Percentiles rank a stretch among this genome's conserved stretches.
phyloP scores from a whole-genome alignment of 2,329 filamentous ascomycete species.

The Fusarium sublunatum region DNA sequence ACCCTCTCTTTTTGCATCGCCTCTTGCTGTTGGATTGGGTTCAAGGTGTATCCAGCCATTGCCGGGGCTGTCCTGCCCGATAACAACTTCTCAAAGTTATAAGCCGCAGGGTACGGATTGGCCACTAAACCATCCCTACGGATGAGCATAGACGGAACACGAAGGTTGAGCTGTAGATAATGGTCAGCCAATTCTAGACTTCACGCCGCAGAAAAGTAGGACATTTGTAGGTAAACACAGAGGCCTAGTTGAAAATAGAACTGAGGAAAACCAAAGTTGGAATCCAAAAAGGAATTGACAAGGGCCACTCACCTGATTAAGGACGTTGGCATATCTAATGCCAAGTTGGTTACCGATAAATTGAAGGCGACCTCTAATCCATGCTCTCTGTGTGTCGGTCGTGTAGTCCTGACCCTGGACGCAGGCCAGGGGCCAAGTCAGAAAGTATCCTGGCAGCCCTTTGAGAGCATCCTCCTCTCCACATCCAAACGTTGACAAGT shows the following conservation, averaged over 20 bases:
- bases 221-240: constrained; percentile 5
- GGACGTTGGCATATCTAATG: constrained; percentile 67
- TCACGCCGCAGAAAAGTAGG: constrained; percentile 26
- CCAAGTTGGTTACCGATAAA: constrained; percentile 68
- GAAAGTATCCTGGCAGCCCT: constrained; percentile 67
- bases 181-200: constrained; percentile 19
- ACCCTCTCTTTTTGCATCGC: constrained; percentile 59
- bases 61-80: constrained; percentile 53
- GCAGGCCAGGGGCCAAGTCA: constrained; percentile 68
- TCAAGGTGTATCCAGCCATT: constrained; percentile 52
- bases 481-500: constrained; percentile 60
- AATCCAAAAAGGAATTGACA: background rate
- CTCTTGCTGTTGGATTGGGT: constrained; percentile 61
- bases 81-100: constrained; percentile 60
- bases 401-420: constrained; percentile 67
- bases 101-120: constrained; percentile 55
- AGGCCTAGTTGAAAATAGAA: background rate
- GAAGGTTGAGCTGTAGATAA: constrained; percentile 62
- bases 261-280: constrained; percentile 1
- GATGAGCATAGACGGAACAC: constrained; percentile 72
- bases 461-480: constrained; percentile 63
- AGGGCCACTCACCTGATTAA: constrained; percentile 60
- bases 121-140: constrained; percentile 63
- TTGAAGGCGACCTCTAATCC: constrained; percentile 64
- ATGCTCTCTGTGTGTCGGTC: constrained; percentile 68